phyloP scores from a whole-genome alignment of 352 stramenopile genomes.

The Hyaloperonospora brassicae region DNA sequence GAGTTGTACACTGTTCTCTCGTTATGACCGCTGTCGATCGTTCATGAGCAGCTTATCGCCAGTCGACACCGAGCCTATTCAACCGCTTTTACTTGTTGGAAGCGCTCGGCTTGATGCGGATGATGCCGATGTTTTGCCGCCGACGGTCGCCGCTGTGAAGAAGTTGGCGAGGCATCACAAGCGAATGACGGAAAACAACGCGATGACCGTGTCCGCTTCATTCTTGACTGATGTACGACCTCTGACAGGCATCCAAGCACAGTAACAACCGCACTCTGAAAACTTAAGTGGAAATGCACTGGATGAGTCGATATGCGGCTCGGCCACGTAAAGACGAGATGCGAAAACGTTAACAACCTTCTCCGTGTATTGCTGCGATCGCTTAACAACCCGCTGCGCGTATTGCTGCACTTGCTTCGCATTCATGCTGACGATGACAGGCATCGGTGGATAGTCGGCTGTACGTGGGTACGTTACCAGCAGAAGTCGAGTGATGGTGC shows the following conservation, averaged over 20 bases:
- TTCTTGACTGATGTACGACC: conserved; percentile 94
- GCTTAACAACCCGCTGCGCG: conserved; percentile 26
- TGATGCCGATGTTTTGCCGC: conserved; percentile 72
- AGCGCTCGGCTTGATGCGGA: conserved; percentile 78
- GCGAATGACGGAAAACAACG: conserved; percentile 23
- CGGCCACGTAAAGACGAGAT: conserved; percentile 91
- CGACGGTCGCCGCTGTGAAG: conserved; percentile 82
- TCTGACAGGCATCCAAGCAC: conserved; percentile 93
- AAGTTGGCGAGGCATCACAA: conserved; percentile 40
- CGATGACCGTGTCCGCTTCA: conserved; percentile 71
- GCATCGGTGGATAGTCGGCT: conserved; percentile 95
- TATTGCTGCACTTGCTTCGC: conserved; percentile 60
- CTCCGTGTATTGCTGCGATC: conserved; percentile 20
- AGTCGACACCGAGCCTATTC: conserved; percentile 82
- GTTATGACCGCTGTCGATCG: conserved; percentile 86
- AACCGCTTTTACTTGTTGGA: conserved; percentile 76
- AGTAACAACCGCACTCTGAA: conserved; percentile 51
- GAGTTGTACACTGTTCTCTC: conserved; percentile 82
- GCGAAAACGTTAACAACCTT: conserved; percentile 63
- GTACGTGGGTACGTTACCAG: conserved; percentile 87
- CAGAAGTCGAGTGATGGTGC: conserved; percentile 34
- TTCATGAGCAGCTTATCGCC: conserved; percentile 68
- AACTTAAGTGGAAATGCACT: conserved; percentile 26
- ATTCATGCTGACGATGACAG: conserved; percentile 82
- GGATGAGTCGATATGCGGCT: conserved; percentile 87